Evolutionary conservation across 2,329 filamentous ascomycete genomes (phyloP), one percentile per base, ranked within the genome.

Genomic region (Colletotrichum somersetense): DNA sequence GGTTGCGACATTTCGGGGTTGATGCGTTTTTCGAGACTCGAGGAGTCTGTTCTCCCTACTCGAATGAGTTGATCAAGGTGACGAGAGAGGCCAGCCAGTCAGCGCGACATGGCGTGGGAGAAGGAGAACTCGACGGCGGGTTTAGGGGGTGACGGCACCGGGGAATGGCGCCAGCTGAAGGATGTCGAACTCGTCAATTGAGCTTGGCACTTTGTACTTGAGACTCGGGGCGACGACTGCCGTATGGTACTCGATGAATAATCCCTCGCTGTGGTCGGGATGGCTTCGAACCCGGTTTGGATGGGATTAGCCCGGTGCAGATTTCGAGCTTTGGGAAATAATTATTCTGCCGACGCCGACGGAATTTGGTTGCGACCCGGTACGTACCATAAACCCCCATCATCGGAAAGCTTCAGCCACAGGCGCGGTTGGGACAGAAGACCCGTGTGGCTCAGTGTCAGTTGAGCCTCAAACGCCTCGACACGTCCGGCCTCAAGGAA

Each of bases 281-380:
- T 59, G 38, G 46, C 66, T 69, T 68, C 46, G 26, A n/a, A 56
- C 50, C 26, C 50, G 35, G 26, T 30, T 48, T 20, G 40, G 58
- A 48, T 35, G 18, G 58, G 58, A 33, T 56, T n/a, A 42, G 48
- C 30, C 63, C 63, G 50, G 53, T 58, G 66, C 69, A 69, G 66
- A 72, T 69, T 72, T 72, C 66, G 66, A 71, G 66, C 44, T 64
- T 55, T 48, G 44, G 38, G 69, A 72, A 64, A 72, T 61, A 72
- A 62, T 70, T 59, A 68, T 71, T 71, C 52, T 68, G 64, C 68
- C 65, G 65, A 53, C 26, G 65, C 65, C 65, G 65, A 67, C 33
- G 38, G 14, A 26, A 33, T 11, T 44, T 35, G 50, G 30, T n/a
- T 4, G 61, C n/a, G 50, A 33, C 16, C 20, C n/a, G 50, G 62